Base-by-base conservation (phyloP, 164 flowering plant species). In the Umbellularia californica region DNA sequence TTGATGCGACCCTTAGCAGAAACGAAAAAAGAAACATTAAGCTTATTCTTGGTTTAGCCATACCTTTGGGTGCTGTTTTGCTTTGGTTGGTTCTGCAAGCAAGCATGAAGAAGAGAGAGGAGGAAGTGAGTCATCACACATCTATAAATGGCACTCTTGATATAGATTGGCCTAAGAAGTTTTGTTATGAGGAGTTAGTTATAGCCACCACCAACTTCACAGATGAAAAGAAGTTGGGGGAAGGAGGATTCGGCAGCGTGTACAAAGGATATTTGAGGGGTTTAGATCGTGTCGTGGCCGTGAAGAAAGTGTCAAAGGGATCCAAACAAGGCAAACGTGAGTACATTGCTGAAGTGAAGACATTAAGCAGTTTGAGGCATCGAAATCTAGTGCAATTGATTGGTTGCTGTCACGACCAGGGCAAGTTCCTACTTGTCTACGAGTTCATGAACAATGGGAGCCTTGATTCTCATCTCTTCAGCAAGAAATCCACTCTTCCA, bases 401-500 rank as follows among this genome's bases (percentile, higher is more conserved):
- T 17, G 89, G 89, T 9, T 87, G 90, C 88, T 81, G 87, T 76
- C 88, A 87, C n/a, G 87, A 82, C 10, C 63, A 62, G 25, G 79
- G 81, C 22, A 84, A 85, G 55, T 71, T 87, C 33, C 75, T 87
- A 10, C 86, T 87, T 9, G 82, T 85, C 68, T 85, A 87, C 35
- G 87, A 85, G 79, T 83, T 73, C 77, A 84, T 87, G 88, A 82
- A 84, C 10, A 85, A 85, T 60, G 83, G 85, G 15, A 87, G 90
- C 72, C 85, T 87, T 1, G 88, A 87, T 65, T 13, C 74, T 12
- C 88, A 85, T 70, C 78, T 87, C 10, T 87, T 87, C 69, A 74
- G 82, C 6, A 50, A 58, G 14, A 79, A 72, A 22, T 25, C 4
- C 17, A 1, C 67, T 9, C 77, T 75, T 12, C 1, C 72, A 14